Base-by-base conservation (phyloP, 768 basidiomycete species). In the Macrolepiota fuliginosa region DNA sequence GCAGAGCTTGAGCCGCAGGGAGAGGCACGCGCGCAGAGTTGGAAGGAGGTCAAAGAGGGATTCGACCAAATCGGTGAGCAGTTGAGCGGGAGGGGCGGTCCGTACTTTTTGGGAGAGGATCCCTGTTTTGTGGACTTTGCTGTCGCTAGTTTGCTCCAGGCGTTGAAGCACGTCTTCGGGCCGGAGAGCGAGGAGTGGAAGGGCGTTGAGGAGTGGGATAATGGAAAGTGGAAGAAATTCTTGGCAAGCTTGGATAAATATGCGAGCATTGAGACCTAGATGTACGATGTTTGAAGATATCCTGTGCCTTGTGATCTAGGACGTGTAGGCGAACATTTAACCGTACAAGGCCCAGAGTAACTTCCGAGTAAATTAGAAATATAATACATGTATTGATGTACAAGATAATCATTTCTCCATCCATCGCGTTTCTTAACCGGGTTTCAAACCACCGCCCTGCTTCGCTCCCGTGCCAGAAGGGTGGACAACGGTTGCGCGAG, bases 111-210 rank as follows among this genome's bases (percentile, higher is more conserved):
- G 62, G 81, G 80, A 0, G 66, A 73, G 7, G 65, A 62, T 12
- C 64, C 74, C 7, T 72, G 70, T 0, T 83, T 75, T 67, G 76
- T 74, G 0, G 82, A 84, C 65, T 69, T 82, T 29, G 70, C 72
- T 2, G 62, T 81, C 22, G 79, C 68, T 1, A 61, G 65, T 4
- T 67, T 68, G 45, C 56, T 79, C 7, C 25, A 67, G 0, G 79
- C 72, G 70, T 55, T 72, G 11, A 78, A 70, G 63, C 63, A 63
- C 13, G 35, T 75, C 1, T 70, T 70, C 51, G 77, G 77, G 7
- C 69, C 71, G 56, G 74, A 81, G 11, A 77, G 77, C 45, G 63
- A 71, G 45, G 73, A 77, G 55, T 83, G 81, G 80, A 73, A 70
- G 49, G 71, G 73, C n/a, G 59, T 83, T 15, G 63, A 62, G 45